A percentile compares a stretch with the other conserved stretches of the same genome.
Evolutionary conservation across 805 yeast genomes (phyloP).

Genomic region (Ogataea henricii): DNA sequence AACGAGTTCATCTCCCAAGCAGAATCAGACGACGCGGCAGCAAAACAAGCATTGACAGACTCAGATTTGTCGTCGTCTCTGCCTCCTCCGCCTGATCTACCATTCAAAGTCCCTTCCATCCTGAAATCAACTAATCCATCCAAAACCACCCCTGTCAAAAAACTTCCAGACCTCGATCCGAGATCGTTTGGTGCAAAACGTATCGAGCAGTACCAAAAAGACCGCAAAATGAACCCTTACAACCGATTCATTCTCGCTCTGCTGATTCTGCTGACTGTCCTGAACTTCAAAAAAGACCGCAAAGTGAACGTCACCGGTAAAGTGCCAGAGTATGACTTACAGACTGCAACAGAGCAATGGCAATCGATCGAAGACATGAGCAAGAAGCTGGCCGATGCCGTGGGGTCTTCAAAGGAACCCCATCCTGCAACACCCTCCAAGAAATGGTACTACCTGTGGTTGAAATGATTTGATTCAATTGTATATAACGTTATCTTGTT

Average conservation of each 20-base stretch:
- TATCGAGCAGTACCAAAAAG: conserved; percentile 44
- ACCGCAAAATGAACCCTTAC: conserved; percentile 57
- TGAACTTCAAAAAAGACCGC: conserved; percentile 59
- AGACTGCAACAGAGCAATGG: conserved; percentile 16
- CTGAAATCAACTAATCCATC: conserved; percentile 33
- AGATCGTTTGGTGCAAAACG: conserved; percentile 43
- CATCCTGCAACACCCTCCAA: conserved; percentile 10
- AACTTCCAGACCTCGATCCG: conserved; percentile 41
- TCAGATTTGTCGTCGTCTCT: not conserved
- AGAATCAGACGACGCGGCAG: conserved; percentile 2
- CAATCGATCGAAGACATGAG: conserved; percentile 19
- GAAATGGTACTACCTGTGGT: conserved; percentile 58
- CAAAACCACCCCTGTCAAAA: conserved; percentile 33
- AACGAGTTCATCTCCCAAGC: conserved; percentile 17
- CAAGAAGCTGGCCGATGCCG: conserved; percentile 11
- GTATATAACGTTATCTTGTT: not conserved
- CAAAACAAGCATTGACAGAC: conserved; percentile 1
- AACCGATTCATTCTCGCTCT: conserved; percentile 55
- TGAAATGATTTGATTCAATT: conserved; percentile 31
- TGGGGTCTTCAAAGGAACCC: not conserved
- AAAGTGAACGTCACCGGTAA: conserved; percentile 32
- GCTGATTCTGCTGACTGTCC: conserved; percentile 46
- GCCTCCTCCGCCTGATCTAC: conserved; percentile 56
- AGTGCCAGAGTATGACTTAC: conserved; percentile 36
- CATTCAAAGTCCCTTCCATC: conserved; percentile 48